Evolutionary conservation across 768 basidiomycete species (phyloP).

Genomic region (Tricholoma bakamatsutake): DNA sequence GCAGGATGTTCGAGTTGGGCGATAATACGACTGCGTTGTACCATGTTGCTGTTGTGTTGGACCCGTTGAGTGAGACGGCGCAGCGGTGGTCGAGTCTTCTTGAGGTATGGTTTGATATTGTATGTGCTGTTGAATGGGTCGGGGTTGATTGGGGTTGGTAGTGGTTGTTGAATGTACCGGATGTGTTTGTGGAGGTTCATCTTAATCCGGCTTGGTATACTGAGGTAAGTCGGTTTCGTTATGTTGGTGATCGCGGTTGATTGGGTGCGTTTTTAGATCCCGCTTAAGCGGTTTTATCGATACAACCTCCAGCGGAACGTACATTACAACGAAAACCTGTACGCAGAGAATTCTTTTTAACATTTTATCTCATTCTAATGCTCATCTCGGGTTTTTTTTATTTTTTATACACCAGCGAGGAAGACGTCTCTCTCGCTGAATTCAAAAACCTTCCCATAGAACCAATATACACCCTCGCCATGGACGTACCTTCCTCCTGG

Average conservation of each 20-base stretch:
- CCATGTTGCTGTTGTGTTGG: conserved; percentile 68
- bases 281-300: conserved; percentile 90
- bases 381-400: too few species aligned
- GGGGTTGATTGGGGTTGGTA: conserved; percentile 16
- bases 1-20: conserved; percentile 63
- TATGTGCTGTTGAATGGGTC: background rate
- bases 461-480: conserved; percentile 89
- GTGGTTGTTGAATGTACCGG: conserved; percentile 63
- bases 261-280: conserved; percentile 46
- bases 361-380: too few species aligned
- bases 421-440: conserved; percentile 47
- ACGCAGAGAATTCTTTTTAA: too few species aligned
- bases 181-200: conserved; percentile 68
- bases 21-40: conserved; percentile 60
- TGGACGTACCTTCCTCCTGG: conserved; percentile 92
- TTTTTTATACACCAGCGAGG: too few species aligned
- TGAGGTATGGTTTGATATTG: conserved; percentile 38
- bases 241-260: background rate
- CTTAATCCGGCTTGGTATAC: conserved; percentile 62
- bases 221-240: conserved; percentile 48
- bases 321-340: conserved; percentile 70
- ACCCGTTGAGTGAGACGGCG: conserved; percentile 79
- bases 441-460: conserved; percentile 77
- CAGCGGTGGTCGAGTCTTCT: conserved; percentile 85
- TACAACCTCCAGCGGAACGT: conserved; percentile 57